Evolutionary conservation across 345 rosid species (phyloP).

Genomic region (Bruguiera gymnorhiza): DNA sequence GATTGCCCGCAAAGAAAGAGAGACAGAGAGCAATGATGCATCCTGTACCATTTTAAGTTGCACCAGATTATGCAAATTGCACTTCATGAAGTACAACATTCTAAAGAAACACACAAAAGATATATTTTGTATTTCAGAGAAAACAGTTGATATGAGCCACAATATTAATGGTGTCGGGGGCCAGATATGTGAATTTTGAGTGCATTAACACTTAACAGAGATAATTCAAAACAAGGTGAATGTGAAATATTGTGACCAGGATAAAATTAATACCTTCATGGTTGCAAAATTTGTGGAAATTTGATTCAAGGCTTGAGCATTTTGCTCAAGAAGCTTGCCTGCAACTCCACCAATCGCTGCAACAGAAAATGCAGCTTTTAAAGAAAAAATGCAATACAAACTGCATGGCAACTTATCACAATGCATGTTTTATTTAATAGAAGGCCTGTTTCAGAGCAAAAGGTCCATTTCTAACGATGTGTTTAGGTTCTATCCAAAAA

Average conservation of each 20-base stretch:
- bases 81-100: not conserved
- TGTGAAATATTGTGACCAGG: not conserved
- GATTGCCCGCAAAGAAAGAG: not conserved
- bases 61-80: not conserved
- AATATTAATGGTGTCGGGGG: not conserved
- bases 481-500: not conserved
- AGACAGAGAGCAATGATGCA: not conserved
- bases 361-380: constrained; percentile 13
- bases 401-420: not conserved
- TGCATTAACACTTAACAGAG: not conserved
- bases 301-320: constrained; percentile 42
- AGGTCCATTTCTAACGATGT: not conserved
- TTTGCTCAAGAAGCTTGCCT: constrained; percentile 60
- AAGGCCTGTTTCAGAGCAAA: too few species aligned
- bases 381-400: not conserved
- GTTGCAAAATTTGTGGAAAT: constrained; percentile 53
- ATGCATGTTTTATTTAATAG: too few species aligned
- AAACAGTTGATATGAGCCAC: not conserved
- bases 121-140: too few species aligned
- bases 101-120: too few species aligned
- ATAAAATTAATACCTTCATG: constrained; percentile 30
- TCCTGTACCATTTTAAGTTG: not conserved
- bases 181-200: not conserved
- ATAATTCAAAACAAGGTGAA: not conserved
- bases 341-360: constrained; percentile 53